These are phyloP conservation scores for Flaveria trinervia DNA, from an alignment of 129 eudicot genomes.

Conservation along the genomic window DNA sequence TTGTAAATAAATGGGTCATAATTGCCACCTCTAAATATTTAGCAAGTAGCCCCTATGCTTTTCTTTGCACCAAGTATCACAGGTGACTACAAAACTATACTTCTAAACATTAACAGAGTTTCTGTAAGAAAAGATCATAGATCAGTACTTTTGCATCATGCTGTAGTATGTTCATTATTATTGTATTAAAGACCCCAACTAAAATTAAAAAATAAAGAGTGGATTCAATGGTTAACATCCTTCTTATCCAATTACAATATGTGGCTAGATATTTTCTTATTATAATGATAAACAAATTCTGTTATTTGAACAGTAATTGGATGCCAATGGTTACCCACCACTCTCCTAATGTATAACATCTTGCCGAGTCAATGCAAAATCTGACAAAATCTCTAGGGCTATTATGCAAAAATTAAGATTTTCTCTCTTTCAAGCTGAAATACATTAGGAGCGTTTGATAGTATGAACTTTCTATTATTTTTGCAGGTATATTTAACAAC, in stretches of 20 bases:
- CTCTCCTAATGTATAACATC: background rate
- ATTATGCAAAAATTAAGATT: background rate
- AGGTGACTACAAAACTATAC: too few relatives aligned
- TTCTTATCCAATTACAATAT: background rate
- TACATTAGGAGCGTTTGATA: background rate
- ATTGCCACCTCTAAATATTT: too few relatives aligned
- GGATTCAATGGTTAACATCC: background rate
- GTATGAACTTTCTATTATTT: constrained; percentile 15
- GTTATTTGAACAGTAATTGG: background rate
- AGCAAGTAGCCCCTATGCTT: too few relatives aligned
- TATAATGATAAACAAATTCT: background rate
- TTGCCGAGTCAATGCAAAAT: too few relatives aligned
- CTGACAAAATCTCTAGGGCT: background rate
- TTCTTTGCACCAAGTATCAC: too few relatives aligned
- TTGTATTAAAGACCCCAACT: too few relatives aligned
- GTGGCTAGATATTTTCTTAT: background rate
- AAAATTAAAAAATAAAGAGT: background rate
- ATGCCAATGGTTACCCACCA: background rate
- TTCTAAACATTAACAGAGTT: background rate
- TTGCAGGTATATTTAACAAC: constrained; percentile 80
- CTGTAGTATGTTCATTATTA: too few relatives aligned
- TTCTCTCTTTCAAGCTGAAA: background rate
- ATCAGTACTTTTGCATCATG: too few relatives aligned
- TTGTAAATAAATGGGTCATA: background rate
- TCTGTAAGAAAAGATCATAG: too few relatives aligned